Evolutionary conservation across 2,329 filamentous ascomycete species (phyloP), one percentile per base, ranked within the genome.

Genomic region (Graphilbum fragrans): DNA sequence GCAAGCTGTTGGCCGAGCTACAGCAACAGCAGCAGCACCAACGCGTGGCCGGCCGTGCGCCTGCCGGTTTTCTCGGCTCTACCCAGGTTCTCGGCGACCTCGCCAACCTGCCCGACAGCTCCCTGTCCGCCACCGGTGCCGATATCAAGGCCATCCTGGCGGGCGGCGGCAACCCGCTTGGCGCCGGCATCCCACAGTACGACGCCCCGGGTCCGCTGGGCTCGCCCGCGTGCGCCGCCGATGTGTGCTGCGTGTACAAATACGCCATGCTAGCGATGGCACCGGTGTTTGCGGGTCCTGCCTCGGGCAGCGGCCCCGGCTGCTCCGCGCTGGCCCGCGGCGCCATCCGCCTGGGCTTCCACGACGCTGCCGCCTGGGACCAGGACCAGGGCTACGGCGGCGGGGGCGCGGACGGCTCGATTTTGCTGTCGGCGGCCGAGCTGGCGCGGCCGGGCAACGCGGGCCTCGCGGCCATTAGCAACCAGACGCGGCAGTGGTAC

Each of bases 341-440:
- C 4, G 64, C 64, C 5, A 60, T 68, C 42, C 59, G 65, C 9
- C 55, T 61, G 5, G 62, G 63, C 5, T 68, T 68, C 50, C 65
- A 69, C 49, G 65, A 68, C 42, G 62, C 64, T 1, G 64, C 55
- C n/a, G 56, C 58, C 4, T 67, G 64, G 63, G 58, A 58, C 45
- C 55, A 52, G 45, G 38, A 19, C 14, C 37, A 23, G 2, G 39
- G 39, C 10, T 47, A 38, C 12, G 49, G 50, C 21, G 59, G 59
- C 0, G 25, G 53, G 16, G 57, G 54, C 40, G 65, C 63, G 1
- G 65, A 69, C 44, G 66, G 65, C 10, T 64, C 61, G 10, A 50
- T 69, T 17, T 50, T 67, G 4, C 50, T 66, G 8, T 57, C 55
- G 10, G 48, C 53, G 17, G 47, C 49, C 14, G 65, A 67, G 50